Evolutionary conservation across 2,329 filamentous ascomycete genomes (phyloP).

Genomic region (Aspergillus puulaauensis): DNA sequence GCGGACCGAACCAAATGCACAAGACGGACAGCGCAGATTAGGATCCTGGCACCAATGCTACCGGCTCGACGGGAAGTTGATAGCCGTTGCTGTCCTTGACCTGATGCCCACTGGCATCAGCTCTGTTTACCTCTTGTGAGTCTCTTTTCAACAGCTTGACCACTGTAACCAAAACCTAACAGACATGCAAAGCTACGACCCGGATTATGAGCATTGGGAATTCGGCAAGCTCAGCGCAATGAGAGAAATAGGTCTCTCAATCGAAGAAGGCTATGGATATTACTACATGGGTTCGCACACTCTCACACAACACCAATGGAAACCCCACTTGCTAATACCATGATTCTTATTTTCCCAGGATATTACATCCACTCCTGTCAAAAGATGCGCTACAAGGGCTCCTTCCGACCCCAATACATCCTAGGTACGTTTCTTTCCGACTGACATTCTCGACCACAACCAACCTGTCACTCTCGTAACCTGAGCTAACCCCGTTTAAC

Average conservation of each 20-base stretch:
- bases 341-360: constrained; percentile 32
- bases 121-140: constrained; percentile 52
- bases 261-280: constrained; percentile 57
- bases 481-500: neutral
- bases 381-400: constrained; percentile 54
- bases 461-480: neutral
- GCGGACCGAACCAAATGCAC: constrained; percentile 34
- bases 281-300: constrained; percentile 62
- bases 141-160: neutral
- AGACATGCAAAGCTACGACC: constrained; percentile 52
- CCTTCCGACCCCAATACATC: constrained; percentile 49
- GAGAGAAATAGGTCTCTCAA: constrained; percentile 57
- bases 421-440: constrained; percentile 36
- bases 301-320: neutral
- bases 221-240: constrained; percentile 64
- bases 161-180: neutral
- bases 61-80: constrained; percentile 48
- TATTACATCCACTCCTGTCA: constrained; percentile 62
- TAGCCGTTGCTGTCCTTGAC: constrained; percentile 51
- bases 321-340: neutral
- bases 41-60: constrained; percentile 54
- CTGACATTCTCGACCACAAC: neutral
- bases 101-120: constrained; percentile 48
- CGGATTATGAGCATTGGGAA: constrained; percentile 59
- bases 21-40: constrained; percentile 42